phyloP scores from a whole-genome alignment of 441 rosid genomes.

The Mallotus japonicus region DNA sequence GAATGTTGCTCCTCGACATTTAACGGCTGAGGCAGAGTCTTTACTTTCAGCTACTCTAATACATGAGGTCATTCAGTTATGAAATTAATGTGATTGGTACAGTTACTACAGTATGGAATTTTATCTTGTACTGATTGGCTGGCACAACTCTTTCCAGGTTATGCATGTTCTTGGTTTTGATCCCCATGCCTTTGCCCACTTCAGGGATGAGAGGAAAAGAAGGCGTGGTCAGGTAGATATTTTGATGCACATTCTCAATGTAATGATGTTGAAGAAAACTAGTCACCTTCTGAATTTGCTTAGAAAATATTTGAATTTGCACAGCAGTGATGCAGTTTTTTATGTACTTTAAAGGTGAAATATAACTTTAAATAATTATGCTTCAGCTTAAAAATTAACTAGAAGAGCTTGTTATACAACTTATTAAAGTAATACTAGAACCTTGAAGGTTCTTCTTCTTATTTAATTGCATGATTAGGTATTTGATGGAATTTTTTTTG shows the following conservation, averaged over 20 bases:
- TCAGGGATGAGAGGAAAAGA: slow-evolving; percentile 97
- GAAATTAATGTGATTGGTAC: slow-evolving; percentile 16
- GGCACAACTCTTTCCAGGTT: slow-evolving; percentile 47
- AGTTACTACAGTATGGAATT: slow-evolving; percentile 9
- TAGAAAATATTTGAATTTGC: not conserved
- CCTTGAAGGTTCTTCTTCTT: not conserved
- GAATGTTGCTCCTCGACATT: slow-evolving; percentile 98
- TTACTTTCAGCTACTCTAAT: slow-evolving; percentile 95
- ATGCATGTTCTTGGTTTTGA: slow-evolving; percentile 99
- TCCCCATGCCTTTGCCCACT: slow-evolving; percentile 98
- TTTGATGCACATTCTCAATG: not conserved
- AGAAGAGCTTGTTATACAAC: too few relatives aligned
- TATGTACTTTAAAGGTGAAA: not conserved
- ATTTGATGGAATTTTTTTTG: not conserved
- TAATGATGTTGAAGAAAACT: not conserved
- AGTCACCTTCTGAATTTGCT: not conserved
- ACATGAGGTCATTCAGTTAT: slow-evolving; percentile 62
- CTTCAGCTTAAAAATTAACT: not conserved
- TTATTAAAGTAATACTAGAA: not conserved
- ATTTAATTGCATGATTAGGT: not conserved
- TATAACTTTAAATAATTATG: not conserved
- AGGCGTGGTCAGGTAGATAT: slow-evolving; percentile 76
- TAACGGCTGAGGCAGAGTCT: slow-evolving; percentile 96
- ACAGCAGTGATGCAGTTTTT: not conserved
- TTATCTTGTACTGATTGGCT: slow-evolving; percentile 15